Evolutionary conservation across 768 basidiomycete species (phyloP).

Genomic region (Suillus hirtellus): DNA sequence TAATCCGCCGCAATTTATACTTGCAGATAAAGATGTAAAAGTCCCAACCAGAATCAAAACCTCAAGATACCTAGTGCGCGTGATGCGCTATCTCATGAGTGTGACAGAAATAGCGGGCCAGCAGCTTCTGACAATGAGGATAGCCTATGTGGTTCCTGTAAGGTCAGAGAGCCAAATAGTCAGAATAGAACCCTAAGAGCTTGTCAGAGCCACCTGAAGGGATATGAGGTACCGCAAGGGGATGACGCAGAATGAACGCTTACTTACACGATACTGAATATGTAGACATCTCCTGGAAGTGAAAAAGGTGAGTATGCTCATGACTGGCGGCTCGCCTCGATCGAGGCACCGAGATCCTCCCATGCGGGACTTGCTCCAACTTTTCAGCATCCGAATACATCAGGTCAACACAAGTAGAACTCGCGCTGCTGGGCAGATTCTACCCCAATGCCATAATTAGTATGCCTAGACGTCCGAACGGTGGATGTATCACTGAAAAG

Average conservation of each 20-base stretch:
- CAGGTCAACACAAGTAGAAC: neutral
- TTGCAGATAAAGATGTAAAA: neutral
- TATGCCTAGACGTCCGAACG: neutral
- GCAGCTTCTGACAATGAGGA: conserved; percentile 2
- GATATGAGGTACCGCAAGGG: neutral
- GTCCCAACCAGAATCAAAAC: neutral
- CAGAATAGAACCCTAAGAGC: neutral
- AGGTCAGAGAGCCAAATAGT: neutral
- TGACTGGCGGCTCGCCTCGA: neutral
- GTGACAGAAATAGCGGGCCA: neutral
- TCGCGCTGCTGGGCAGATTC: neutral
- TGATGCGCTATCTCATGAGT: neutral
- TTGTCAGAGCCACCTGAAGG: neutral
- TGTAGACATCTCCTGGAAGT: neutral
- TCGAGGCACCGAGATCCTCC: conserved; percentile 1
- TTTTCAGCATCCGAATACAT: neutral
- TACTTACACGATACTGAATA: neutral
- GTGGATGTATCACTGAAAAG: neutral
- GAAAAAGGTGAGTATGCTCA: neutral
- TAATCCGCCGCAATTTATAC: conserved; percentile 22
- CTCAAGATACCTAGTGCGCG: neutral
- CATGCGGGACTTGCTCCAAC: neutral
- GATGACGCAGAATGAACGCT: neutral
- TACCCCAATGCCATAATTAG: neutral
- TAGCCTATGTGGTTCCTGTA: neutral